Percentiles rank a stretch among this genome's conserved stretches.
phyloP scores from a whole-genome alignment of 371 early-diverging fungal species.

The Blastocladiella emersonii region DNA sequence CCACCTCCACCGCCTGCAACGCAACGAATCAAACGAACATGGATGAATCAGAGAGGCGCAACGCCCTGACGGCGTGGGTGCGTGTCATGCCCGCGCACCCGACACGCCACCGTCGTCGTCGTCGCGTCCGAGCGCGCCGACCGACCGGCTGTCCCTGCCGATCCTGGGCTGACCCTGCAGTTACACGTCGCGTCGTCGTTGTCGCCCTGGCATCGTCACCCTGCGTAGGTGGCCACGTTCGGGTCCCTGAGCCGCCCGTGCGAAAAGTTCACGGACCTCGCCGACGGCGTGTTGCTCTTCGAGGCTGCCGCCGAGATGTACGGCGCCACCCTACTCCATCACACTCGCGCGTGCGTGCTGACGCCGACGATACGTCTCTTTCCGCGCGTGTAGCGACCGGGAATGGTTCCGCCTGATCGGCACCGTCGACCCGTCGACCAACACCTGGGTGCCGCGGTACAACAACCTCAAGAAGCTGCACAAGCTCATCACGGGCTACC shows the following conservation, averaged over 20 bases:
- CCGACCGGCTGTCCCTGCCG: no score
- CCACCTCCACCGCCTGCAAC: no score
- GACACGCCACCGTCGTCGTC: no score
- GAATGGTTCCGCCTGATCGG: conserved; percentile 73
- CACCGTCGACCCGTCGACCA: conserved; percentile 60
- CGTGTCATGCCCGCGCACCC: no score
- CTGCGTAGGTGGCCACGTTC: conserved; percentile 55
- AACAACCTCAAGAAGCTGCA: conserved; percentile 79
- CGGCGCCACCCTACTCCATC: conserved; percentile 13
- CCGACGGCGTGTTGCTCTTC: conserved; percentile 61
- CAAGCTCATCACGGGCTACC: conserved; percentile 65
- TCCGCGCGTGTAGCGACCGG: conserved; percentile 43
- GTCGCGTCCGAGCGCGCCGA: no score
- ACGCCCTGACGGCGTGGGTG: no score
- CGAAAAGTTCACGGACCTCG: conserved; percentile 48
- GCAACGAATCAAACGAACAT: no score
- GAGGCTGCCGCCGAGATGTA: conserved; percentile 77
- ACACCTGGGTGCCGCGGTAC: conserved; percentile 76
- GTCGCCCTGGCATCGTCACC: no score
- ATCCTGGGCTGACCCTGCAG: no score
- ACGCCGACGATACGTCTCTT: background rate
- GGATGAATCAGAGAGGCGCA: no score
- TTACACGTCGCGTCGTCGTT: no score
- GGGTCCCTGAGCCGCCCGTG: conserved; percentile 43
- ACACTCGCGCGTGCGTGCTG: background rate